These are phyloP conservation scores for Globisporangium orthogonon DNA, from an alignment of 352 stramenopile species.

Conservation along the genomic window DNA sequence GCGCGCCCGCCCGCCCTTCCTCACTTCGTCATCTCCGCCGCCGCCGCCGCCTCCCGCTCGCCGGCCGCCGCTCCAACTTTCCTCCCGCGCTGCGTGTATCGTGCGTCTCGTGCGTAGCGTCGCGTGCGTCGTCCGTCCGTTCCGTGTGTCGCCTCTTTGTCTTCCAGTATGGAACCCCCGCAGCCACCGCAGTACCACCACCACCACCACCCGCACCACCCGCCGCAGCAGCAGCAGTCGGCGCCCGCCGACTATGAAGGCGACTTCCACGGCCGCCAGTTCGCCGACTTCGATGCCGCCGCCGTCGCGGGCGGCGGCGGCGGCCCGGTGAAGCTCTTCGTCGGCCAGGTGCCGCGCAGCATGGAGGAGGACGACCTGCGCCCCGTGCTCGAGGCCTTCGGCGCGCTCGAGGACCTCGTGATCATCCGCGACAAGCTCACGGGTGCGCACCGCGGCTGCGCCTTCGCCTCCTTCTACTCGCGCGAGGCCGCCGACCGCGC, in stretches of 20 bases:
- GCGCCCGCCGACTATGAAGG: not conserved
- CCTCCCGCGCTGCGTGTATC: constrained; percentile 1
- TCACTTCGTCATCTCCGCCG: not conserved
- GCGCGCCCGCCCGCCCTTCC: not conserved
- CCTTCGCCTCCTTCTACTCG: constrained; percentile 85
- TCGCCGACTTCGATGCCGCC: constrained; percentile 3
- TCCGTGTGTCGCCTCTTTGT: not conserved
- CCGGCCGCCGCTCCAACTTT: not conserved
- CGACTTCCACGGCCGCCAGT: constrained; percentile 3
- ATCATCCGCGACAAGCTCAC: constrained; percentile 92
- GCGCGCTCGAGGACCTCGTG: constrained; percentile 77
- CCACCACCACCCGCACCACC: not conserved
- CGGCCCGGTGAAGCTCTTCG: constrained; percentile 70
- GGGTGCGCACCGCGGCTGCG: constrained; percentile 79
- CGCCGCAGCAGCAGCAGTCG: constrained; percentile 1
- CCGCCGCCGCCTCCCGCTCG: too few relatives aligned
- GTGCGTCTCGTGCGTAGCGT: constrained; percentile 7
- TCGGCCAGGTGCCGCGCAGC: constrained; percentile 81
- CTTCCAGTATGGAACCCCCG: constrained; percentile 7
- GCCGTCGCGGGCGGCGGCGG: constrained; percentile 11
- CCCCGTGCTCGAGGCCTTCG: constrained; percentile 83
- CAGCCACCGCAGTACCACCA: constrained; percentile 2
- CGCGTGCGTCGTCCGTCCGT: constrained; percentile 1
- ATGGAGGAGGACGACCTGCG: constrained; percentile 86
- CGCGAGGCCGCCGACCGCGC: constrained; percentile 70